Conservation (phyloP, 1,284 basidiomycete species). For the Abortiporus biennis region DNA sequence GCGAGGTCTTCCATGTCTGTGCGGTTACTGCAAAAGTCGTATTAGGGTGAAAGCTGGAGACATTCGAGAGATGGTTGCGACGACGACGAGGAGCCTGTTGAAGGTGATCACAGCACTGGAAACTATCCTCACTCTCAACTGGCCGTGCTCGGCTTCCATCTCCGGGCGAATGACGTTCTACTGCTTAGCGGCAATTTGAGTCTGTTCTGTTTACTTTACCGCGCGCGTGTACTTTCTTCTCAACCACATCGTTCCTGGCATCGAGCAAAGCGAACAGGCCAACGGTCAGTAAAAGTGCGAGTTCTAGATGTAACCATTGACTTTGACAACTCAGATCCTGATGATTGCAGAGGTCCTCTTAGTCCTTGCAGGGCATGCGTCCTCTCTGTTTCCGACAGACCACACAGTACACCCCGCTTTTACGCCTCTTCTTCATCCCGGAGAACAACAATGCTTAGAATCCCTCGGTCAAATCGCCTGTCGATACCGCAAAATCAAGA, state of each 20-base stretch:
- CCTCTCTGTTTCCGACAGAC: constrained; percentile 66
- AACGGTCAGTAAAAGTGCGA: neutral
- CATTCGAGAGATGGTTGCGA: too few species aligned
- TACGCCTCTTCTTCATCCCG: constrained; percentile 73
- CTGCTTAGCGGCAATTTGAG: too few species aligned
- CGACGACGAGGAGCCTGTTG: too few species aligned
- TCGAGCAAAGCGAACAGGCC: neutral
- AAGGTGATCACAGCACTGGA: too few species aligned
- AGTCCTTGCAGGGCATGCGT: constrained; percentile 77
- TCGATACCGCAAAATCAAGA: constrained; percentile 67
- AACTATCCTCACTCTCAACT: too few species aligned
- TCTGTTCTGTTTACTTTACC: too few species aligned
- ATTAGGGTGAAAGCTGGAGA: too few species aligned
- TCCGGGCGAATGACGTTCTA: too few species aligned
- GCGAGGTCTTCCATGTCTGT: constrained; percentile 10
- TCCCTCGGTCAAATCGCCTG: constrained; percentile 66
- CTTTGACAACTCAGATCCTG: constrained; percentile 11
- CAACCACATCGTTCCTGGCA: neutral
- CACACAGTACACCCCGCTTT: constrained; percentile 61
- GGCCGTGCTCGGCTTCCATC: too few species aligned
- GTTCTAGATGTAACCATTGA: neutral
- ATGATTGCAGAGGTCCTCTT: constrained; percentile 87
- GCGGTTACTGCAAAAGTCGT: too few species aligned
- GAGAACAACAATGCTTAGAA: constrained; percentile 77
- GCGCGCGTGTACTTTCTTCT: too few species aligned